These are phyloP conservation scores for Trypanosoma vivax DNA, from an alignment of 208 protist genomes.

Conservation along the genomic window DNA sequence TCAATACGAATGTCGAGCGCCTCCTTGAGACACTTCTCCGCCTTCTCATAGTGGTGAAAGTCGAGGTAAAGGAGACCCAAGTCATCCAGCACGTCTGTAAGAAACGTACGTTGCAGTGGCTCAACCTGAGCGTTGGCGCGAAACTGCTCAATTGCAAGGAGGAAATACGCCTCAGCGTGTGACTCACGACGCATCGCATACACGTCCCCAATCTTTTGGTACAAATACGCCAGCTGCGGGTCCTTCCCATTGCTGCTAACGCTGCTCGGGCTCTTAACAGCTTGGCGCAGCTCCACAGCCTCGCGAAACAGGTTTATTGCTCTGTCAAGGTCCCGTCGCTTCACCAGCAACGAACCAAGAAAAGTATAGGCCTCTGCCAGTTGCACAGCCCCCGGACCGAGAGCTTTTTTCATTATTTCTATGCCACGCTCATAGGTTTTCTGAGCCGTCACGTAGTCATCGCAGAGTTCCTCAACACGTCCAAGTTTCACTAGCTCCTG, in stretches of 20 bases:
- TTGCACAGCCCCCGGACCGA: slow-evolving; percentile 57
- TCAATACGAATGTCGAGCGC: slow-evolving; percentile 79
- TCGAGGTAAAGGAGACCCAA: slow-evolving; percentile 84
- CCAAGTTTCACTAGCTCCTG: slow-evolving; percentile 79
- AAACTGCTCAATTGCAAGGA: slow-evolving; percentile 75
- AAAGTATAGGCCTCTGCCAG: slow-evolving; percentile 78
- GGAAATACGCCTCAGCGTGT: slow-evolving; percentile 84
- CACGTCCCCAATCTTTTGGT: slow-evolving; percentile 83
- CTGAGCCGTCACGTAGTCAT: slow-evolving; percentile 55
- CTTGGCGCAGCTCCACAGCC: slow-evolving; percentile 72
- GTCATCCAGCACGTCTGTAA: slow-evolving; percentile 86
- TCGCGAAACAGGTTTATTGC: slow-evolving; percentile 59
- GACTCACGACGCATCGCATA: slow-evolving; percentile 74
- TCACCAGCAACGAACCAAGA: slow-evolving; percentile 59
- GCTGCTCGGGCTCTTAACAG: neutral
- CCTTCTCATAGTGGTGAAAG: slow-evolving; percentile 87
- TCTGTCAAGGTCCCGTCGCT: slow-evolving; percentile 54
- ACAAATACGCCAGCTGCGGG: slow-evolving; percentile 78
- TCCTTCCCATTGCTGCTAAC: slow-evolving; percentile 40
- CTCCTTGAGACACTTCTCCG: slow-evolving; percentile 83
- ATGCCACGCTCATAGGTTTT: slow-evolving; percentile 65
- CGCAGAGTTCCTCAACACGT: slow-evolving; percentile 73
- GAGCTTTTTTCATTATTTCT: slow-evolving; percentile 50
- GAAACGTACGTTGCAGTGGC: slow-evolving; percentile 78
- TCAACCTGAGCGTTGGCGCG: slow-evolving; percentile 68